Evolutionary conservation across 257 asterid species (phyloP), one percentile per base, ranked within the genome.

Genomic region (Echites panduratus): DNA sequence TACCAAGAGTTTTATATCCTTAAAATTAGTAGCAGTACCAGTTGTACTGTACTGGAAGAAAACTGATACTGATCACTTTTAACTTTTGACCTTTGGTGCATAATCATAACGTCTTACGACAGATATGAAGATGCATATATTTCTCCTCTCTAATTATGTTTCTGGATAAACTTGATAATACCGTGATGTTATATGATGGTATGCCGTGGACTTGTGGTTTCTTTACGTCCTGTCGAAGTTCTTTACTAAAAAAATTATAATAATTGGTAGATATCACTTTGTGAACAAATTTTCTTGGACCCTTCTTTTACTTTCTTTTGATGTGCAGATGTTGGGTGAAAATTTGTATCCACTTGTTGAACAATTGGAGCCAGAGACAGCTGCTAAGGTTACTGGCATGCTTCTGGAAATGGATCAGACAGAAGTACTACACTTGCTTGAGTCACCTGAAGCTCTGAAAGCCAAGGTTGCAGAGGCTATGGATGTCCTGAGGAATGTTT

Each of bases 401-500:
- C 87, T 89, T 41, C 68, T 91, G 78, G 94, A 87, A 70, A 89
- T 89, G 94, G 97, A 87, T 45, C 89, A 86, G 75, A 84, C 89
- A 0, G 92, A 87, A 74, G 92, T 91, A 2, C 52, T 87, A 22
- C 92, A 86, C 75, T 74, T 91, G 87, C 83, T 91, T 0, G 94
- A 87, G 68, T 91, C 97, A 7, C 96, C 97, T 0, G 85, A 86
- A 62, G 88, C 94, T 56, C 85, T 87, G 40, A 80, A 76, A 73
- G 82, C 89, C 32, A 87, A 86, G 78, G 94, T 91, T 38, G 85
- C 75, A 2, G 96, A 89, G 77, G 97, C 89, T 0, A 85, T 83
- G 87, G 89, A 83, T 0, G 88, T 88, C 67, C 80, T 90, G 29
- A 71, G 82, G 76, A 83, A 85, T 67, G 86, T 79, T 71, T 76